Evolutionary conservation across 129 eudicot genomes (phyloP).

Genomic region (Artemisia tridentata): DNA sequence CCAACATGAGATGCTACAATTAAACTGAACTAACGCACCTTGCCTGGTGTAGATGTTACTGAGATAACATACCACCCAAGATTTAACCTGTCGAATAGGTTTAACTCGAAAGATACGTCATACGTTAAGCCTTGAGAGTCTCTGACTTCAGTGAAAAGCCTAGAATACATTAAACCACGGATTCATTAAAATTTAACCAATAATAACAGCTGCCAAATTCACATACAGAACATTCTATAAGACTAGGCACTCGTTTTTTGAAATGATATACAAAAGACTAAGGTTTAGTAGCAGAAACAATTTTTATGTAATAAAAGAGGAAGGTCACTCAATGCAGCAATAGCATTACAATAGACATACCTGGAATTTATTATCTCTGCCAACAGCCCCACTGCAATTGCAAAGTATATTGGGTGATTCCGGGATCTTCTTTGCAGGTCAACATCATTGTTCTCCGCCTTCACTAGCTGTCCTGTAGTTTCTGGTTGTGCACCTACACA

Average conservation of each 20-base stretch:
- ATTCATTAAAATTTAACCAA: no score
- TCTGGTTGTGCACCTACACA: conserved; percentile 40
- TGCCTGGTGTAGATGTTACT: conserved; percentile 93
- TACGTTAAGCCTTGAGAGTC: conserved; percentile 97
- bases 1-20: background rate
- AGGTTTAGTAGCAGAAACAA: no score
- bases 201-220: background rate
- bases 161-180: conserved; percentile 19
- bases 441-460: conserved; percentile 28
- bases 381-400: conserved; percentile 78
- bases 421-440: conserved; percentile 48
- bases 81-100: conserved; percentile 83
- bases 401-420: conserved; percentile 81
- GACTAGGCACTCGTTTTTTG: background rate
- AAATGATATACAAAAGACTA: background rate
- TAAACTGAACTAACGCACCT: conserved; percentile 44
- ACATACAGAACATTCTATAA: background rate
- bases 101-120: conserved; percentile 92
- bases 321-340: background rate
- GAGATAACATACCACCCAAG: conserved; percentile 99
- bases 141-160: conserved; percentile 96
- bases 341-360: conserved; percentile 30
- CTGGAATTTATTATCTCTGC: conserved; percentile 95
- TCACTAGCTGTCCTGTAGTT: conserved; percentile 38
- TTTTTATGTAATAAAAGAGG: background rate